phyloP scores from a whole-genome alignment of 108 stramenopile species.

The Nannochloropsis gaditana region DNA sequence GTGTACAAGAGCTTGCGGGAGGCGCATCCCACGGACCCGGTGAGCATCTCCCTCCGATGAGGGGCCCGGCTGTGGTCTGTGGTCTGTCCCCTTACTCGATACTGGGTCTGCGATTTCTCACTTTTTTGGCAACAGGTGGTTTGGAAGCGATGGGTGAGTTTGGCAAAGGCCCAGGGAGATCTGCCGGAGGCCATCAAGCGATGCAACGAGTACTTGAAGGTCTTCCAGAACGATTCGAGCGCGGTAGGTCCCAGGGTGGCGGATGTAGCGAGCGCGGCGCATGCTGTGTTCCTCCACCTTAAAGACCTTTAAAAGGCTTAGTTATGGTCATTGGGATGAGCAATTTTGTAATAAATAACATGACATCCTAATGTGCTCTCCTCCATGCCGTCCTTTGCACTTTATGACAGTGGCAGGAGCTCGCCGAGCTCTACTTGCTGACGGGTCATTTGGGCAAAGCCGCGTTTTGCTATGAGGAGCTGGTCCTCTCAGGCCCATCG shows the following conservation, averaged over 20 bases:
- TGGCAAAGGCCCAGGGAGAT: conserved; percentile 11
- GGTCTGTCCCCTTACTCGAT: too few species aligned
- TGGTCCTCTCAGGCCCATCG: conserved; percentile 27
- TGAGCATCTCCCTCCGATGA: not conserved
- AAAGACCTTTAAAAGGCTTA: too few species aligned
- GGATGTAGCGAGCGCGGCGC: too few species aligned
- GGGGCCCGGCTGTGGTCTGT: too few species aligned
- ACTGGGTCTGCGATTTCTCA: too few species aligned
- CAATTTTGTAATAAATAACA: too few species aligned
- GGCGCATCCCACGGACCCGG: conserved; percentile 34
- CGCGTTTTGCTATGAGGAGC: conserved; percentile 49
- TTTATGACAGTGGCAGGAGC: conserved; percentile 32
- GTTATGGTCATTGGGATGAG: too few species aligned
- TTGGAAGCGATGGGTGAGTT: conserved; percentile 7
- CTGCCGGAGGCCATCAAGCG: not conserved
- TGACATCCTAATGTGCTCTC: too few species aligned
- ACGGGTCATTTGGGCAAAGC: conserved; percentile 35
- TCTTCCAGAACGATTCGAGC: conserved; percentile 3
- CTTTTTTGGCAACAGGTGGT: not conserved
- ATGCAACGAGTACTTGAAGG: conserved; percentile 2
- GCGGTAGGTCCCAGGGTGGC: not conserved
- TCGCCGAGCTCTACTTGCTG: conserved; percentile 35
- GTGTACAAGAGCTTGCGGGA: conserved; percentile 29
- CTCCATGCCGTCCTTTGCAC: too few species aligned
- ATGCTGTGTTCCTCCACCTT: too few species aligned